phyloP scores from a whole-genome alignment of 148 eudicot genomes.

The Cornus florida region DNA sequence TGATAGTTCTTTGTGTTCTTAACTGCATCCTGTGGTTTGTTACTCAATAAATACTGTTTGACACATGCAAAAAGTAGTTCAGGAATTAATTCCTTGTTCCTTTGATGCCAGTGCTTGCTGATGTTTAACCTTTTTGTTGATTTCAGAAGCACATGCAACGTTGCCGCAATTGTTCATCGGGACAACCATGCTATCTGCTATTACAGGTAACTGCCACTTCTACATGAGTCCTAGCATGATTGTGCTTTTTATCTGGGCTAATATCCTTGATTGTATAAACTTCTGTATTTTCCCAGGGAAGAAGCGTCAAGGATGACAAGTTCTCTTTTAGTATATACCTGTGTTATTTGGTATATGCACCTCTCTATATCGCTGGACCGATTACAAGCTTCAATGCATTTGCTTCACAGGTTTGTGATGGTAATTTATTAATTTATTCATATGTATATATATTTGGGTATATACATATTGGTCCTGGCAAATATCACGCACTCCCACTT shows the following conservation, averaged over 20 bases:
- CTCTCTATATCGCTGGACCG: constrained; percentile 96
- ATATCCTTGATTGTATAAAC: not conserved
- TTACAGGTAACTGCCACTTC: constrained; percentile 60
- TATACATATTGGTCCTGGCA: no score
- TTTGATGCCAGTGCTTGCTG: constrained; percentile 12
- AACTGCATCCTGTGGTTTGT: not conserved
- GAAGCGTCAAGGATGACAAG: constrained; percentile 52
- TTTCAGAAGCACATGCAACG: constrained; percentile 77
- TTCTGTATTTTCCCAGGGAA: constrained; percentile 53
- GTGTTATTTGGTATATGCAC: constrained; percentile 88
- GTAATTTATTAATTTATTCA: no score
- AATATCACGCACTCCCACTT: no score
- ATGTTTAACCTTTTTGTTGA: constrained; percentile 24
- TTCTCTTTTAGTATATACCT: constrained; percentile 68
- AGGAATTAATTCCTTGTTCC: constrained; percentile 8
- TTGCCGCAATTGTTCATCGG: constrained; percentile 74
- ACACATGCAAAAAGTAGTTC: not conserved
- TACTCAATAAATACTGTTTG: not conserved
- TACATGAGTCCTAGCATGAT: constrained; percentile 1
- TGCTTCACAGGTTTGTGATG: constrained; percentile 77
- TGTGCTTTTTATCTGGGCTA: not conserved
- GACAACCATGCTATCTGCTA: constrained; percentile 71
- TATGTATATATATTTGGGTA: no score
- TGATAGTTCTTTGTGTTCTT: constrained; percentile 1
- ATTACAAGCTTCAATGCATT: constrained; percentile 85